phyloP scores from a whole-genome alignment of 2,329 filamentous ascomycete species.

The Cordyceps cateniannulata region DNA sequence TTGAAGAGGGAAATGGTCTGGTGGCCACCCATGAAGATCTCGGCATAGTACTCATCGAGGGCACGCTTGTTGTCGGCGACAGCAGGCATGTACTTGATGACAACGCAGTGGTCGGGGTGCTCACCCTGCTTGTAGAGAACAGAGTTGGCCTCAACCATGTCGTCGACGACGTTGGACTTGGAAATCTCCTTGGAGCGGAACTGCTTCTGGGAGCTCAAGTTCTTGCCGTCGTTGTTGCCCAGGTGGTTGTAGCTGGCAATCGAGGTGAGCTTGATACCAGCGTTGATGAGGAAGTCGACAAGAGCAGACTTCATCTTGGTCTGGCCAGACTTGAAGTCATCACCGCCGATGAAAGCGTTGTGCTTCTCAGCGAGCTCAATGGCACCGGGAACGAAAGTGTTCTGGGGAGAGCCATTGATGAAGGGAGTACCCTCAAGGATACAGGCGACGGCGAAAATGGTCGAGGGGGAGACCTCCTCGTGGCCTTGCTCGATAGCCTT shows the following conservation, averaged over 20 bases:
- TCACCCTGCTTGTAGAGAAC: conserved; percentile 88
- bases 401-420: conserved; percentile 98
- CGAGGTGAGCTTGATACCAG: conserved; percentile 96
- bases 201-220: conserved; percentile 93
- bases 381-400: conserved; percentile 94
- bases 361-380: conserved; percentile 84
- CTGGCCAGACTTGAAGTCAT: conserved; percentile 99
- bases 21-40: conserved; percentile 98
- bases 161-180: conserved; percentile 98
- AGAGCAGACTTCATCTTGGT: conserved; percentile 99
- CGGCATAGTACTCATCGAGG: conserved; percentile 96
- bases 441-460: conserved; percentile 89
- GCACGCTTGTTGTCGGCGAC: conserved; percentile 99
- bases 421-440: conserved; percentile 88
- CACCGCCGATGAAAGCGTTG: conserved; percentile 86
- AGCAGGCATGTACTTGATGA: conserved; percentile 99
- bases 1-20: conserved; percentile 98
- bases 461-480: conserved; percentile 88
- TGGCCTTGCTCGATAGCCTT: conserved; percentile 82
- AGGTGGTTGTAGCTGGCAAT: conserved; percentile 99
- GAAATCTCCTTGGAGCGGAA: conserved; percentile 99
- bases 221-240: conserved; percentile 99
- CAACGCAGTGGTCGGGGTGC: conserved; percentile 95
- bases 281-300: conserved; percentile 97
- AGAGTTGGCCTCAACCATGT: conserved; percentile 96